Conservation (phyloP, 2,329 filamentous ascomycete species). For the Diaporthe citriasiana region DNA sequence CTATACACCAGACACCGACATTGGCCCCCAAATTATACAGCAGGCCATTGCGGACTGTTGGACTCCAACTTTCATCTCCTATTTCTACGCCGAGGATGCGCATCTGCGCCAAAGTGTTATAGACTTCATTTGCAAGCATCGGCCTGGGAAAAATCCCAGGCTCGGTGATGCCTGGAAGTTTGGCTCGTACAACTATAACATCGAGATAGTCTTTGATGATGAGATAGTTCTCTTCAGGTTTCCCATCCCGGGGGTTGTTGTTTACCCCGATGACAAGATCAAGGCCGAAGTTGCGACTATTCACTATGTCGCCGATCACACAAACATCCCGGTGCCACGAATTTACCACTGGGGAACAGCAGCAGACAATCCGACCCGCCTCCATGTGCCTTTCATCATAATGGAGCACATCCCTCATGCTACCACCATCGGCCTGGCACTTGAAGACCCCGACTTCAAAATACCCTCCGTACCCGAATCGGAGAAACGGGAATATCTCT, state of each 20-base stretch:
- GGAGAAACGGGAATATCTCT: slow-evolving; percentile 20
- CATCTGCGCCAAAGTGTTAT: slow-evolving; percentile 1
- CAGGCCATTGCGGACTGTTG: background rate
- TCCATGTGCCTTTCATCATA: slow-evolving; percentile 55
- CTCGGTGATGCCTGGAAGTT: background rate
- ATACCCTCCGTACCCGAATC: background rate
- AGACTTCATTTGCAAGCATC: slow-evolving; percentile 9
- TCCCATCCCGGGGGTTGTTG: slow-evolving; percentile 39
- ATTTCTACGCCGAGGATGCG: background rate
- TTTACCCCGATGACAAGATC: slow-evolving; percentile 53
- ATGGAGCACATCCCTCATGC: slow-evolving; percentile 54
- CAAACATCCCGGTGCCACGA: slow-evolving; percentile 53
- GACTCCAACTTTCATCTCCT: background rate
- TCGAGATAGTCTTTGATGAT: slow-evolving; percentile 10
- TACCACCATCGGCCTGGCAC: background rate
- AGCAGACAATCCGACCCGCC: slow-evolving; percentile 50
- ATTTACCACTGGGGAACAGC: slow-evolving; percentile 52
- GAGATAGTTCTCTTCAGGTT: slow-evolving; percentile 7
- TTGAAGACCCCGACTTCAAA: background rate
- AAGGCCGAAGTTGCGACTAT: slow-evolving; percentile 53
- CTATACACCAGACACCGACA: too few species aligned
- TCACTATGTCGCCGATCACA: slow-evolving; percentile 51
- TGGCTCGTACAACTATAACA: slow-evolving; percentile 16
- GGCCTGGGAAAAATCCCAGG: slow-evolving; percentile 15
- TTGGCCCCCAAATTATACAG: background rate